These are phyloP conservation scores for Pseudogymnoascus pannorum DNA, from an alignment of 2,329 filamentous ascomycete species.

Conservation along the genomic window DNA sequence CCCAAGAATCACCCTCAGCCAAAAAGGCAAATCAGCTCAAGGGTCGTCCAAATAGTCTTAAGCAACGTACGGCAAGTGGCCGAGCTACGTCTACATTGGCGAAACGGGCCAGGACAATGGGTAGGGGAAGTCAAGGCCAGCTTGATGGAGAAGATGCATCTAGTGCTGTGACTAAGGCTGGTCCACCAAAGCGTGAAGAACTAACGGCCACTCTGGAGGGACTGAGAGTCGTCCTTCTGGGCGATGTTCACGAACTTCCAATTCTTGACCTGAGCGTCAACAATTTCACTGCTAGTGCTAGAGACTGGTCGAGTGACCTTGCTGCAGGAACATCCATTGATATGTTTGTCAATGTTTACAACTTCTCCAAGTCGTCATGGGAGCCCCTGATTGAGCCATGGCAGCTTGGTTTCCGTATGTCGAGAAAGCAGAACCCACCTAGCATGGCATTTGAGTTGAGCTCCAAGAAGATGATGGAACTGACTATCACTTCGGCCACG, in stretches of 20 bases:
- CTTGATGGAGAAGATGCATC: constrained; percentile 40
- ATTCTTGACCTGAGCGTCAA: constrained; percentile 92
- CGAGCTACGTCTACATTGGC: constrained; percentile 46
- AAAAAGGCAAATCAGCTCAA: constrained; percentile 48
- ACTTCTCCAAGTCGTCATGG: constrained; percentile 98
- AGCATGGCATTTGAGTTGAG: constrained; percentile 75
- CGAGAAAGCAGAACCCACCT: constrained; percentile 67
- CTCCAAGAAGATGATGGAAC: constrained; percentile 83
- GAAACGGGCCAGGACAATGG: constrained; percentile 33
- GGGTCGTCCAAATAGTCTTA: constrained; percentile 32
- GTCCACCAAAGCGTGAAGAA: constrained; percentile 53
- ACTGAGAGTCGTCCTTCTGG: constrained; percentile 86
- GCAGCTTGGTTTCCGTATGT: constrained; percentile 86
- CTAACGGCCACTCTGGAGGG: constrained; percentile 82
- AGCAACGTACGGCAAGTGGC: constrained; percentile 50
- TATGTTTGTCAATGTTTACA: constrained; percentile 94
- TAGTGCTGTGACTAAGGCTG: constrained; percentile 43
- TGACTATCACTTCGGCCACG: constrained; percentile 86
- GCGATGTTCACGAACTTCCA: constrained; percentile 89
- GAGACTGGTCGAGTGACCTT: constrained; percentile 85
- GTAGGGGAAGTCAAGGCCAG: constrained; percentile 8
- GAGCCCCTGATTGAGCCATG: constrained; percentile 94
- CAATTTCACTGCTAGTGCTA: constrained; percentile 73
- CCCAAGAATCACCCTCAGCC: constrained; percentile 38
- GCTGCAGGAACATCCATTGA: constrained; percentile 86